Conservation (phyloP, 306 rosid genomes). For the Sophora flavescens region DNA sequence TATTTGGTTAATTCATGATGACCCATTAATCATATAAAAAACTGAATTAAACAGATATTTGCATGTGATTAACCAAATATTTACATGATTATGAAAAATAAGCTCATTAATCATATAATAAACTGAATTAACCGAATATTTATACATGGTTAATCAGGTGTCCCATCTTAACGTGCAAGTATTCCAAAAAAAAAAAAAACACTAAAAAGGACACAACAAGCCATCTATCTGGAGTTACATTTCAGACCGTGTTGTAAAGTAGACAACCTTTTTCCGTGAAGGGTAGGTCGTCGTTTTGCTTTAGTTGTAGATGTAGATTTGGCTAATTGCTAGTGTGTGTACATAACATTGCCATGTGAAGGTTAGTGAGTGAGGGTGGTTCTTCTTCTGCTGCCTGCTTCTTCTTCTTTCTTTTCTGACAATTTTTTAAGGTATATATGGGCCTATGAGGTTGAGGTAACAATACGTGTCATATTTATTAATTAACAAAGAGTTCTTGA, state of each 20-base stretch:
- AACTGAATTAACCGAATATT: too few relatives aligned
- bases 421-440: background rate
- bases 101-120: too few relatives aligned
- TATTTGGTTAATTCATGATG: too few relatives aligned
- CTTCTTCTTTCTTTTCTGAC: conserved; percentile 8
- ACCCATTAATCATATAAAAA: too few relatives aligned
- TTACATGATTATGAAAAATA: too few relatives aligned
- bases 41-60: too few relatives aligned
- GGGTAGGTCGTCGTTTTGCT: conserved; percentile 45
- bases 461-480: background rate
- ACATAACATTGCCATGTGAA: conserved; percentile 8
- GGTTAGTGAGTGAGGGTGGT: background rate
- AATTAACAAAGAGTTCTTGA: background rate
- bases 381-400: background rate
- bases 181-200: too few relatives aligned
- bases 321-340: conserved; percentile 21
- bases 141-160: too few relatives aligned
- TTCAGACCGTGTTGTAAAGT: conserved; percentile 24
- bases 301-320: conserved; percentile 27
- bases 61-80: too few relatives aligned
- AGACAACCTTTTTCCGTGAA: conserved; percentile 25
- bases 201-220: background rate
- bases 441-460: background rate
- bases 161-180: too few relatives aligned
- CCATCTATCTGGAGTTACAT: conserved; percentile 1